Base-by-base conservation (phyloP, 208 protist genomes). In the Angomonas ambiguus region DNA sequence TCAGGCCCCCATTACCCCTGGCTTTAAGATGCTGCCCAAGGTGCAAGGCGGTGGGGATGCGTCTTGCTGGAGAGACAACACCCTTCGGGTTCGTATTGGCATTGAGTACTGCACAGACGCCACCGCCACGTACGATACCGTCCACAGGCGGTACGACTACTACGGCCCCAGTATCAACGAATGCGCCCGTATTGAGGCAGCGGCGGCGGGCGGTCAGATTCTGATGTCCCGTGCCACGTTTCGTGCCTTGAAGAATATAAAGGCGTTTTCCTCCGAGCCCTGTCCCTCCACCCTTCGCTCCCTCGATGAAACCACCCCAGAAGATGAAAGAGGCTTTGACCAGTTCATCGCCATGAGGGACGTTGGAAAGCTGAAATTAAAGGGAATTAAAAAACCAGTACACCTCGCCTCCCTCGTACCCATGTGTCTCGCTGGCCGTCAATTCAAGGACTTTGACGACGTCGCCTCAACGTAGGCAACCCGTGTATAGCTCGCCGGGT, bases 101-200 rank as follows among this genome's bases (percentile, higher is more conserved):
- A 51, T 94, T 0, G 83, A 93, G 74, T 76, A 91, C 83, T 94
- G 85, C 75, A 79, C 65, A 13, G 81, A 88, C 20, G 82, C 82
- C 28, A 75, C 62, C 34, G 77, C 77, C 22, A 79, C 70, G 2
- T 94, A 90, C 64, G 85, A 94, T 57, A 62, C 61, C 31, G 76
- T 89, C 25, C 74, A 85, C 41, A 64, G 80, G 6, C 72, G 84
- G 20, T 91, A 91, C 67, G 91, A 97, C 71, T 97, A 96, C 79
- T 95, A 93, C 67, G 91, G 92, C 20, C 80, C 79, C 0, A 89
- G 87, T 35, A 91, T 97, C 0, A 96, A 95, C 67, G 81, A 82
- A 18, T 83, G 86, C 49, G 85, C 91, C 3, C 81, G 91, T 25
- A 89, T 97, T 35, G 73, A 85, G 66, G 45, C 74, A 1, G 71